Evolutionary conservation across 2,329 filamentous ascomycete species (phyloP).

Genomic region (Rasamsonia emersonii): DNA sequence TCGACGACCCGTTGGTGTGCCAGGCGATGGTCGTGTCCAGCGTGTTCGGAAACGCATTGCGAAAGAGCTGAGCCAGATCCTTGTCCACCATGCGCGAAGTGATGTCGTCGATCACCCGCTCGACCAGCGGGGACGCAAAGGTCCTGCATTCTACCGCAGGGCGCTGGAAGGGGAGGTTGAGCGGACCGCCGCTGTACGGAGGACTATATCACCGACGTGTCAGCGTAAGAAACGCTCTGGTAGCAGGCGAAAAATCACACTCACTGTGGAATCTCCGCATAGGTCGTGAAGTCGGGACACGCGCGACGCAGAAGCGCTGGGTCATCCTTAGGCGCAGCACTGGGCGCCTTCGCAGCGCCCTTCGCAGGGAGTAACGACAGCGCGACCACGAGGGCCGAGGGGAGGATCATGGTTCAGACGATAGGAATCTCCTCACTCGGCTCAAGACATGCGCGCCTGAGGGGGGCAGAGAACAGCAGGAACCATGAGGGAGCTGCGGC

Average conservation of each 20-base stretch:
- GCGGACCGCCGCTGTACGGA: constrained; percentile 70
- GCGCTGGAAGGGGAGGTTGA: constrained; percentile 76
- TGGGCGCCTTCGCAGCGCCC: constrained; percentile 1
- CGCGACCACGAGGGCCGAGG: constrained; percentile 10
- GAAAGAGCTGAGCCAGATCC: constrained; percentile 84
- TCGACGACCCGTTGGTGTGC: constrained; percentile 57
- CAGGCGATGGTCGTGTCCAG: constrained; percentile 85
- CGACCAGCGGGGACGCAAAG: constrained; percentile 77
- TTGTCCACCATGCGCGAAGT: constrained; percentile 71
- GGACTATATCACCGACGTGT: constrained; percentile 53
- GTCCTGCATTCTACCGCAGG: constrained; percentile 76
- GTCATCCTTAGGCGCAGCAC: constrained; percentile 14
- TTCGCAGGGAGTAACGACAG: constrained; percentile 6
- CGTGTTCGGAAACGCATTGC: constrained; percentile 90
- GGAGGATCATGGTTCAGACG: too few species aligned
- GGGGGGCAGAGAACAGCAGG: too few species aligned
- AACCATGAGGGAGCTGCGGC: too few species aligned
- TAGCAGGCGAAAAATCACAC: constrained; percentile 22
- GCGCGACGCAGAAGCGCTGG: constrained; percentile 31
- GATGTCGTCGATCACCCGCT: constrained; percentile 77
- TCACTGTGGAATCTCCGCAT: constrained; percentile 53
- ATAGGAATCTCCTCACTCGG: too few species aligned
- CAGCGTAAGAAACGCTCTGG: constrained; percentile 7
- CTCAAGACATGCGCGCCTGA: too few species aligned
- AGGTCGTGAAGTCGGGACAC: constrained; percentile 59